Evolutionary conservation across 257 asterid genomes (phyloP), one percentile per base, ranked within the genome.

Genomic region (Thymus quinquecostatus): DNA sequence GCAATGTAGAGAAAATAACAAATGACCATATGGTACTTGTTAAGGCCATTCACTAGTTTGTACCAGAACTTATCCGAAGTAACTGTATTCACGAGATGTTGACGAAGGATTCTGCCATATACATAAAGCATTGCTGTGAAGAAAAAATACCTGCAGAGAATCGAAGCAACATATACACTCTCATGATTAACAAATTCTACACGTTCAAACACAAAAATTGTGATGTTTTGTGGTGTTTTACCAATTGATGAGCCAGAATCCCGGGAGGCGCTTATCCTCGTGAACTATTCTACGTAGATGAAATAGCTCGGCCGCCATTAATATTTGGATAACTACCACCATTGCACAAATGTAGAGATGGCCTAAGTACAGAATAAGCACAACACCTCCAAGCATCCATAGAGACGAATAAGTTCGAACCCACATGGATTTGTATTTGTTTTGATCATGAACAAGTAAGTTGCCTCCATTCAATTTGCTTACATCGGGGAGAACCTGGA

Each of bases 111-210:
- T 8, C 86, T 80, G 60, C 92, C 96, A 64, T 85, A 88, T 60
- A 88, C 92, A 75, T 83, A 88, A 57, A 88, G 86, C 96, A 88
- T 88, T 8, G 80, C 87, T 0, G 96, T 88, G 69, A 88, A 85
- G 88, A 86, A 88, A 78, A 88, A 88, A 74, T 88, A 89, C 90
- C 96, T 84, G 82, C 3, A 41, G 29, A 6, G 44, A 29, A 14
- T 21, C 21, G 21, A 21, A 21, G 21, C 21, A 21, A 21, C 21
- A 21, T 21, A 21, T 21, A 21, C 14, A 68, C 13, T 36, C 28
- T 48, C 5, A 6, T 38, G 41, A 43, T 57, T 21, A 50, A 38
- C 44, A 21, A 21, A 66, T 11, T 21, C 1, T 32, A 58, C 40
- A 12, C 8, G 2, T 21, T 40, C 6, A 69, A 78, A 82, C 69